A percentile compares a stretch with the other conserved stretches of the same genome.
These are phyloP conservation scores for Fusarium sterilihyphosum DNA, from an alignment of 2,329 filamentous ascomycete species.

Conservation along the genomic window DNA sequence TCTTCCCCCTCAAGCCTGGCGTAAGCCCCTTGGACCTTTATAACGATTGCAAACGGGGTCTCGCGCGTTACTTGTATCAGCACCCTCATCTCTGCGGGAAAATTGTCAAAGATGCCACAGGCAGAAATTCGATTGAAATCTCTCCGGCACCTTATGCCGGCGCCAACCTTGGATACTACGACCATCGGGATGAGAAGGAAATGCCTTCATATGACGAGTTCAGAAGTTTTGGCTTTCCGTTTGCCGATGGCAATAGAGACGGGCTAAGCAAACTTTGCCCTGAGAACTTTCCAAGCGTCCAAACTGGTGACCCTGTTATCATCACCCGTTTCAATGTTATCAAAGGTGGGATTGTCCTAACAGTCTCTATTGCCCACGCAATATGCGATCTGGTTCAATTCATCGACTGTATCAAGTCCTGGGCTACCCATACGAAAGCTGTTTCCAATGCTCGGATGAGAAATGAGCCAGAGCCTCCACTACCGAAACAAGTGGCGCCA, in stretches of 20 bases:
- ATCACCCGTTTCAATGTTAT: background rate
- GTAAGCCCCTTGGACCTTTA: background rate
- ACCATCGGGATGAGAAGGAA: background rate
- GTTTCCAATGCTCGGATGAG: background rate
- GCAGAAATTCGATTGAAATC: background rate
- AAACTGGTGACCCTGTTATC: background rate
- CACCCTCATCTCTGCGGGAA: background rate
- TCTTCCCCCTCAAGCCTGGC: background rate
- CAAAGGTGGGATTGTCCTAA: background rate
- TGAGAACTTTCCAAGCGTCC: background rate
- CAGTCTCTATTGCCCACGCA: background rate
- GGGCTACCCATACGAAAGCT: background rate
- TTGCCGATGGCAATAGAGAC: background rate
- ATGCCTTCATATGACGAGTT: background rate
- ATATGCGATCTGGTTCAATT: background rate
- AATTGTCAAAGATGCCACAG: background rate
- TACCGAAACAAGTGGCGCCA: background rate
- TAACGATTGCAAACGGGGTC: background rate
- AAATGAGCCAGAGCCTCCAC: background rate
- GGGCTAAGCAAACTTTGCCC: background rate
- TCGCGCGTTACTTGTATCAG: background rate
- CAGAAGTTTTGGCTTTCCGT: background rate
- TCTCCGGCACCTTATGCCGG: background rate
- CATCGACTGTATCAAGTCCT: background rate
- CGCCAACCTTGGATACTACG: background rate